These are phyloP conservation scores for Trifolium dubium DNA, from an alignment of 306 rosid genomes.

Conservation along the genomic window DNA sequence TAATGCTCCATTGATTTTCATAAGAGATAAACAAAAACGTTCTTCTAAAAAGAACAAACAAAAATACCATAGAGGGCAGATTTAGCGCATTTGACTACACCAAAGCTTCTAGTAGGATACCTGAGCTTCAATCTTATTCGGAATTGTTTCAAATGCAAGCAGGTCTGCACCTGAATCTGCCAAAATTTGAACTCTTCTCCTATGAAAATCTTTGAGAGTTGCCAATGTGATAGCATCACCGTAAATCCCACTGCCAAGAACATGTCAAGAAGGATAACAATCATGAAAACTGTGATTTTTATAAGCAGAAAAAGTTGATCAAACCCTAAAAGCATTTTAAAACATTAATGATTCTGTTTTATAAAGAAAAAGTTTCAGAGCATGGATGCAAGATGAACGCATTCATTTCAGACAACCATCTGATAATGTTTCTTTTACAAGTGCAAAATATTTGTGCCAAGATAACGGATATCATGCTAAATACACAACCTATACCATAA, in stretches of 20 bases:
- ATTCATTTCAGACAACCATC: conserved; percentile 28
- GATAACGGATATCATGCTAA: conserved; percentile 23
- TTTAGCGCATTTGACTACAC: conserved; percentile 32
- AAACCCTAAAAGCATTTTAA: conserved; percentile 27
- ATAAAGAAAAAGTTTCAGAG: conserved; percentile 9
- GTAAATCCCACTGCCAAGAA: conserved; percentile 53
- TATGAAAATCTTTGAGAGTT: conserved; percentile 57
- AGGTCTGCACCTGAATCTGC: conserved; percentile 62
- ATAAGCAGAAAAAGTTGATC: conserved; percentile 8
- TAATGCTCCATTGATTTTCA: conserved; percentile 11
- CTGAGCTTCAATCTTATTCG: conserved; percentile 68
- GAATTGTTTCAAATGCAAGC: conserved; percentile 65
- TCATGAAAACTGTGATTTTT: conserved; percentile 7
- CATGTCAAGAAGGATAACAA: conserved; percentile 28
- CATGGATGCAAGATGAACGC: conserved; percentile 23
- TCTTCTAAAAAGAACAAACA: conserved; percentile 11
- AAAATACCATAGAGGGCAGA: conserved; percentile 5
- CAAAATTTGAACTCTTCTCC: conserved; percentile 65
- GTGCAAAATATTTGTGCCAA: background rate
- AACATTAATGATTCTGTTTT: background rate
- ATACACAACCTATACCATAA: background rate
- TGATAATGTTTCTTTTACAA: background rate
- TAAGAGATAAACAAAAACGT: conserved; percentile 1
- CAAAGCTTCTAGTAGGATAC: conserved; percentile 43
- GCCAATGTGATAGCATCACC: conserved; percentile 52